Evolutionary conservation across 371 early-diverging fungal species (phyloP), one percentile per base, ranked within the genome.

Genomic region (Mucor mucedo): DNA sequence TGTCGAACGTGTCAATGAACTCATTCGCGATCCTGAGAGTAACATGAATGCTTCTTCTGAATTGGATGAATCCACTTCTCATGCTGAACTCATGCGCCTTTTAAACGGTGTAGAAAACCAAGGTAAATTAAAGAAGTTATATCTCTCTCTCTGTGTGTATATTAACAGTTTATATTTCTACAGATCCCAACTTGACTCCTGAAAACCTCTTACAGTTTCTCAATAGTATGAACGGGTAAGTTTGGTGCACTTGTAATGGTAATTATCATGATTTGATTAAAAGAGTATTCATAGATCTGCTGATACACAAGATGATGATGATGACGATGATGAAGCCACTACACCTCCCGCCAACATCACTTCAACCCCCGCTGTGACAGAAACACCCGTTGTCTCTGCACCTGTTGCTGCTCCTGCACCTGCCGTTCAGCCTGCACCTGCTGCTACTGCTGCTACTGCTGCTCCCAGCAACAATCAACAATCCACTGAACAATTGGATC

Each of bases 1-100:
- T 14, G 76, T 76, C 53, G 72, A 70, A 5, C 73, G 78, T 41
- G 80, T 87, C 14, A 89, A 89, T 69, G 69, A 73, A 35, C 70
- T 87, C 59, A 85, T 90, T 59, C 84, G 83, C 52, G 82, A 87
- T 69, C 60, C 72, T 66, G 52, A 74, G 33, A 32, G 55, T 16
- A 45, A 48, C 28, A 58, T 58, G 55, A 55, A 58, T 29, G 28
- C 52, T 28, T 35, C 57, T 39, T 39, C 66, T 14, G 62, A 54
- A 16, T 16, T 65, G 14, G 70, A 65, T 14, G 65, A 69, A 27
- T 52, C 60, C 27, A 32, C 62, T 11, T 66, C 70, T 10, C 66
- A 70, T 58, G 67, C 63, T 27, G 72, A 71, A n/a, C 39, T 67
- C 5, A 62, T 71, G 68, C 72, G 68, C 44, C 52, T 71, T 38